These are phyloP conservation scores for Tetrahymena elliotti DNA, from an alignment of 73 alveolate species.

Conservation along the genomic window DNA sequence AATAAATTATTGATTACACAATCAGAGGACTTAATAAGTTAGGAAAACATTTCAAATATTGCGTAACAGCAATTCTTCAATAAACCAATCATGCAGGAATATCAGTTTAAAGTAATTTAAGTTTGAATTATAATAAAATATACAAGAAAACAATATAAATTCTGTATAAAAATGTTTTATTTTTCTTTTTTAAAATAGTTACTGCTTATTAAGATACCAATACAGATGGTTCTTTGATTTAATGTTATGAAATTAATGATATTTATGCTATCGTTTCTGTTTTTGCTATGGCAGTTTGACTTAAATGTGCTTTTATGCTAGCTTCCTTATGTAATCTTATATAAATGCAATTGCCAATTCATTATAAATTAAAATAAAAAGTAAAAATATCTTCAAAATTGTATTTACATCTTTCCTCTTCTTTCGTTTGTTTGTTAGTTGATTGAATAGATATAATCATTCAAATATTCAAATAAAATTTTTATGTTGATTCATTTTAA, in stretches of 20 bases:
- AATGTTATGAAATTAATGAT: slow-evolving; percentile 29
- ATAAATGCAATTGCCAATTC: neutral
- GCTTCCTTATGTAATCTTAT: neutral
- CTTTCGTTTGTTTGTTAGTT: too few species aligned
- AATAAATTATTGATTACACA: slow-evolving; percentile 56
- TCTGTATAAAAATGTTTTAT: neutral
- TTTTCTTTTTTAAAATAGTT: neutral
- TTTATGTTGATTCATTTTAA: too few species aligned
- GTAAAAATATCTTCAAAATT: neutral
- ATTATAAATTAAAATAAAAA: too few species aligned
- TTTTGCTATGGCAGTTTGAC: slow-evolving; percentile 60
- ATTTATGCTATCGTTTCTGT: slow-evolving; percentile 47
- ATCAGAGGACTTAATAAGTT: slow-evolving; percentile 56
- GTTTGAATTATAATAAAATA: neutral
- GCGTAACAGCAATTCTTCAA: slow-evolving; percentile 55
- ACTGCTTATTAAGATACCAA: slow-evolving; percentile 14
- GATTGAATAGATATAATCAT: neutral
- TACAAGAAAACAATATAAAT: neutral
- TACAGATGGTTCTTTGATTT: slow-evolving; percentile 33
- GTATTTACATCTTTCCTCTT: neutral
- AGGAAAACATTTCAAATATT: slow-evolving; percentile 59
- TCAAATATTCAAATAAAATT: neutral
- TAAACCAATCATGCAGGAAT: slow-evolving; percentile 58
- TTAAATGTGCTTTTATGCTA: neutral
- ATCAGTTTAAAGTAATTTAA: slow-evolving; percentile 11